phyloP scores from a whole-genome alignment of 768 basidiomycete species.

The Naganishia kalamii region DNA sequence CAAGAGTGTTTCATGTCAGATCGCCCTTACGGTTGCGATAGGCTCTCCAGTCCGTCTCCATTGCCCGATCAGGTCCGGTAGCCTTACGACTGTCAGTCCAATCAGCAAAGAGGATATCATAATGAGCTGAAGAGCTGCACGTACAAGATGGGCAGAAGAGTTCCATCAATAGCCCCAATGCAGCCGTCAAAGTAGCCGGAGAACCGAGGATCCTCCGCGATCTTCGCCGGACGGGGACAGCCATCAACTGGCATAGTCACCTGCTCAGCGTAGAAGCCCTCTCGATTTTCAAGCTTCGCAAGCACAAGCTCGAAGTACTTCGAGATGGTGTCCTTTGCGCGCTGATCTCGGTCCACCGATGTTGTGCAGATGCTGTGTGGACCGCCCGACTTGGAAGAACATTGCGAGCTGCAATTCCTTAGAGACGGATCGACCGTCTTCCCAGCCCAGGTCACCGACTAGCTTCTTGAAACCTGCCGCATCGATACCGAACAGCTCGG shows the following conservation, averaged over 20 bases:
- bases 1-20: not conserved
- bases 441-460: too few relatives aligned
- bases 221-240: not conserved
- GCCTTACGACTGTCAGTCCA: too few relatives aligned
- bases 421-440: too few relatives aligned
- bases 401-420: not conserved
- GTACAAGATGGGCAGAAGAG: not conserved
- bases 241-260: not conserved
- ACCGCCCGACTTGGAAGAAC: not conserved
- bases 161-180: not conserved
- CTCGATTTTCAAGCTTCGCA: not conserved
- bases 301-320: not conserved
- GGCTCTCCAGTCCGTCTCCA: not conserved
- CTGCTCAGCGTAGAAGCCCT: not conserved
- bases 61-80: too few relatives aligned
- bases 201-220: not conserved
- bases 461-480: too few relatives aligned
- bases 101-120: too few relatives aligned
- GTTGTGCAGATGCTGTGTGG: not conserved
- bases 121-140: too few relatives aligned
- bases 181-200: not conserved
- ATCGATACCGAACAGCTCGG: too few relatives aligned
- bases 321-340: not conserved
- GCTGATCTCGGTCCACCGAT: not conserved
- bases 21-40: not conserved